phyloP scores from a whole-genome alignment of 495 filamentous ascomycete species.

The Cercophora scortea region DNA sequence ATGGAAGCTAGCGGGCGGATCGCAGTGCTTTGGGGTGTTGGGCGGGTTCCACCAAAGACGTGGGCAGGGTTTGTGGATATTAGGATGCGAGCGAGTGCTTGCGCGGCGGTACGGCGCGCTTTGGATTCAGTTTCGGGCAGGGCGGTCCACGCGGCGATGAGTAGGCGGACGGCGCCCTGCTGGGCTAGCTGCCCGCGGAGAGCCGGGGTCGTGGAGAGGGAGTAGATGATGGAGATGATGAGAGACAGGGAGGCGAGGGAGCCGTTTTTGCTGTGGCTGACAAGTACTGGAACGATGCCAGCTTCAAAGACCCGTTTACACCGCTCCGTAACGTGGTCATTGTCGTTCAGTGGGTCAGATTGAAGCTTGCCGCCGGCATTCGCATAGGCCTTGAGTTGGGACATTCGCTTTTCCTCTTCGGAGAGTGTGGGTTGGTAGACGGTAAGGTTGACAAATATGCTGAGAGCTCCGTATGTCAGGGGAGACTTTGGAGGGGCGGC shows the following conservation, averaged over 20 bases:
- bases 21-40: conserved; percentile 63
- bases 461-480: conserved; percentile 77
- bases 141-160: conserved; percentile 58
- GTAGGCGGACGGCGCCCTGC: conserved; percentile 80
- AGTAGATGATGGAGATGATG: conserved; percentile 66
- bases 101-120: conserved; percentile 58
- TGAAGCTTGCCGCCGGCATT: conserved; percentile 62
- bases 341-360: conserved; percentile 61
- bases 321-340: conserved; percentile 65
- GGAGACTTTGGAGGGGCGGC: conserved; percentile 54
- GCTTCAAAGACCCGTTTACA: conserved; percentile 71
- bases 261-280: conserved; percentile 58
- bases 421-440: conserved; percentile 68
- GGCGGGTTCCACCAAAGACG: conserved; percentile 71
- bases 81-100: conserved; percentile 84
- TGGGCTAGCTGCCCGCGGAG: conserved; percentile 75
- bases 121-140: conserved; percentile 45
- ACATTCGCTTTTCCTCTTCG: conserved; percentile 86
- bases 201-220: conserved; percentile 61
- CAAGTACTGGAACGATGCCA: conserved; percentile 64
- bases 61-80: conserved; percentile 81
- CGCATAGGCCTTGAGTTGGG: conserved; percentile 86
- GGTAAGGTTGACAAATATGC: conserved; percentile 75
- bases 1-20: conserved; percentile 73
- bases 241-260: conserved; percentile 57